phyloP scores from a whole-genome alignment of 1,284 basidiomycete species.

The Ustilago crameri region DNA sequence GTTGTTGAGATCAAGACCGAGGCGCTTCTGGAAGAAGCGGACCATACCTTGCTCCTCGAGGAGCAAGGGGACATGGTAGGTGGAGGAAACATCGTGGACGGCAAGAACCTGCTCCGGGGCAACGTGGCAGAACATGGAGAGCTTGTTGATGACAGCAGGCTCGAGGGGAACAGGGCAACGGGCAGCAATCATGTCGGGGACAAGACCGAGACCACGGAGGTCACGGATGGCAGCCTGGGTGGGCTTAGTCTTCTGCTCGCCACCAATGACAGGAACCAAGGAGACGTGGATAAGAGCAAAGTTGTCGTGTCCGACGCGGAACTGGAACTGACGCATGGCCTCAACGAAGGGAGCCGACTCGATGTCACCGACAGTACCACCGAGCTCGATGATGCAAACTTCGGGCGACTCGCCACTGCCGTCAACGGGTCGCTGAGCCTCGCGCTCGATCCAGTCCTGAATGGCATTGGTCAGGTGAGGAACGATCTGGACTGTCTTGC shows the following conservation, averaged over 20 bases:
- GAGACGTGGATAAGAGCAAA: constrained; percentile 98
- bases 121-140: constrained; percentile 99
- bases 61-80: constrained; percentile 96
- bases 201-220: constrained; percentile 88
- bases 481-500: constrained; percentile 97
- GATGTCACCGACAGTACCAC: constrained; percentile 95
- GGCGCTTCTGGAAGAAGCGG: constrained; percentile 81
- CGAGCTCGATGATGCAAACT: constrained; percentile 96
- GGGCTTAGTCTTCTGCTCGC: constrained; percentile 99
- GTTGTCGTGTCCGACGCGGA: constrained; percentile 95
- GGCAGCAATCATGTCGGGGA: constrained; percentile 96
- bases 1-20: constrained; percentile 77
- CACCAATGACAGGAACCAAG: constrained; percentile 96
- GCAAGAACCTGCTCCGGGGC: constrained; percentile 91
- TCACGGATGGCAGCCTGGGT: constrained; percentile 97
- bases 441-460: constrained; percentile 98
- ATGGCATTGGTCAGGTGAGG: constrained; percentile 97
- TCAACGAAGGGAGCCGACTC: constrained; percentile 97
- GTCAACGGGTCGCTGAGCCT: constrained; percentile 92
- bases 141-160: constrained; percentile 88
- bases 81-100: constrained; percentile 94
- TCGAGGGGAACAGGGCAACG: constrained; percentile 78
- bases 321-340: constrained; percentile 98
- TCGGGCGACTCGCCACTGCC: constrained; percentile 93
- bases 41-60: constrained; percentile 92